Evolutionary conservation across 1,284 basidiomycete species (phyloP).

Genomic region (Sanguinoderma infundibulare): DNA sequence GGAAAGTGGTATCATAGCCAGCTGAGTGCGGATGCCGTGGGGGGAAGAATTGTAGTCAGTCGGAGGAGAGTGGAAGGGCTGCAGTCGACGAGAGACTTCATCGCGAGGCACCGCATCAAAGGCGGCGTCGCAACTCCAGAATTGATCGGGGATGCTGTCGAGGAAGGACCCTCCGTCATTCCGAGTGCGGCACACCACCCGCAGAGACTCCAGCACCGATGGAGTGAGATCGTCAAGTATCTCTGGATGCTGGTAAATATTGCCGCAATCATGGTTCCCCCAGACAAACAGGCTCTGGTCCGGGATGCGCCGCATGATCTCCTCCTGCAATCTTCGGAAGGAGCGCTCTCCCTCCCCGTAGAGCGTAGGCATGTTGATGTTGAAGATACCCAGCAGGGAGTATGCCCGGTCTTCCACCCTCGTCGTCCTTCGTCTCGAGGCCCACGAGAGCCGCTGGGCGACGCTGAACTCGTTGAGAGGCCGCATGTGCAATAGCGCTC

Average conservation of each 20-base stretch:
- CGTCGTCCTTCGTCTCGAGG: not conserved
- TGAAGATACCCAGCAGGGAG: constrained; percentile 7
- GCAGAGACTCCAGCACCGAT: no score
- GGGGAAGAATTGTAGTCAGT: not conserved
- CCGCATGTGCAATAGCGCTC: not conserved
- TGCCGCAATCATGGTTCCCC: no score
- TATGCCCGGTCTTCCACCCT: constrained; percentile 8
- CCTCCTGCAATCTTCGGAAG: not conserved
- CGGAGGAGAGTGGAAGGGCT: not conserved
- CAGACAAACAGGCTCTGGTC: not conserved
- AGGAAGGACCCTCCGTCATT: no score
- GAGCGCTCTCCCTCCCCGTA: constrained; percentile 7
- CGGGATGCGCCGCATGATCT: not conserved
- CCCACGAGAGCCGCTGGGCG: constrained; percentile 4
- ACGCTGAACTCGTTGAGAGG: not conserved
- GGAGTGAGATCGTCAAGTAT: no score
- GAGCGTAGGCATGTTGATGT: constrained; percentile 6
- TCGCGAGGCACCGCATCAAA: no score
- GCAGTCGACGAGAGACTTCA: not conserved
- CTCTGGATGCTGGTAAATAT: no score
- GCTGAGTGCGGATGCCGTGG: not conserved
- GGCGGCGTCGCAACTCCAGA: no score
- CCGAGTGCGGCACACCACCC: no score
- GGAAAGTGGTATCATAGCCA: not conserved
- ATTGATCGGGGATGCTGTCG: no score